A percentile compares a stretch with the other conserved stretches of the same genome.
These are phyloP conservation scores for Uromyces viciae-fabae DNA, from an alignment of 1,284 basidiomycete genomes.

Conservation along the genomic window DNA sequence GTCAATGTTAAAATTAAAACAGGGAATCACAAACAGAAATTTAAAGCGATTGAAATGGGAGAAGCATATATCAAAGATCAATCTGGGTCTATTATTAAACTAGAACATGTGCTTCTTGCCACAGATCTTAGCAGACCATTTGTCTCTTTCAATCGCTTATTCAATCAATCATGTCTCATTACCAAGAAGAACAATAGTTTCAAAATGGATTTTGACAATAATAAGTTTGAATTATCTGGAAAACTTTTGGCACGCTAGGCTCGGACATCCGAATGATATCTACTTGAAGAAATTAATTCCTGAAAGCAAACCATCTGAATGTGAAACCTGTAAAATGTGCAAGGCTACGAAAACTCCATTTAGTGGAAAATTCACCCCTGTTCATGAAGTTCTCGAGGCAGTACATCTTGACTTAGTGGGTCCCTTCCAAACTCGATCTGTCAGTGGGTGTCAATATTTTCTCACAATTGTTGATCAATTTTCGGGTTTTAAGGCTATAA, in stretches of 20 bases:
- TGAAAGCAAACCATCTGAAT: not conserved
- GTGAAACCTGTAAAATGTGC: constrained; percentile 16
- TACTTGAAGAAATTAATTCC: not conserved
- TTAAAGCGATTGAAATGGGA: too few relatives aligned
- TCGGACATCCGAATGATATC: not conserved
- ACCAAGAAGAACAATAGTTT: too few relatives aligned
- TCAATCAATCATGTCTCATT: too few relatives aligned
- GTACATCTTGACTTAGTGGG: constrained; percentile 15
- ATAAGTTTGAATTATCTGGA: too few relatives aligned
- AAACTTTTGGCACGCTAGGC: not conserved
- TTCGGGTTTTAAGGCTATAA: not conserved
- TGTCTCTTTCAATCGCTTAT: too few relatives aligned
- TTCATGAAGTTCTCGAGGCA: not conserved
- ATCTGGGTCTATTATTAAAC: too few relatives aligned
- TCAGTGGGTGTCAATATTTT: constrained; percentile 4
- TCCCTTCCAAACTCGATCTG: not conserved
- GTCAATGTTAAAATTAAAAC: too few relatives aligned
- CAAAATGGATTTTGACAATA: too few relatives aligned
- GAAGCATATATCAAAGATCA: too few relatives aligned
- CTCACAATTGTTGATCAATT: constrained; percentile 7
- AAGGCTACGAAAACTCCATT: not conserved
- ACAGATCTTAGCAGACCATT: too few relatives aligned
- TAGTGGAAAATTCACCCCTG: not conserved
- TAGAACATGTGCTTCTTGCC: too few relatives aligned
- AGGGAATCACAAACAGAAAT: too few relatives aligned